These are phyloP conservation scores for Secale cereale DNA, from an alignment of 176 grass and related monocot species.

Conservation along the genomic window DNA sequence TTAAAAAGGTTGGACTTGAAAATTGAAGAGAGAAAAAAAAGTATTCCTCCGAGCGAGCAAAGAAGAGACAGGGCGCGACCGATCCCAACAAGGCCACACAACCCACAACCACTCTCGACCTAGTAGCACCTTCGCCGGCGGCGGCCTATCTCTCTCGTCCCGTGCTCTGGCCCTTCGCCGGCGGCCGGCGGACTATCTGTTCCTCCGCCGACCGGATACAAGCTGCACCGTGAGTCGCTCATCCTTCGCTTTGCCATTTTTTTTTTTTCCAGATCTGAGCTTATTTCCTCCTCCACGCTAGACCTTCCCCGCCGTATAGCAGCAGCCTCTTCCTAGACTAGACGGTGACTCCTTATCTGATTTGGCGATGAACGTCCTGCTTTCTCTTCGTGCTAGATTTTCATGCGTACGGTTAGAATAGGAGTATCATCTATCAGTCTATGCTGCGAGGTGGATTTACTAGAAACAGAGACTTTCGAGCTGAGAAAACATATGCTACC, in stretches of 20 bases:
- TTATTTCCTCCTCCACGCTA: neutral
- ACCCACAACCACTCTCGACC: no score
- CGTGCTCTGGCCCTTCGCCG: neutral
- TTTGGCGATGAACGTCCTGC: neutral
- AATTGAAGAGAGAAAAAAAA: no score
- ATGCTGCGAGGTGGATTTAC: neutral
- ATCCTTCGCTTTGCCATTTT: neutral
- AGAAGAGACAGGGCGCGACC: no score
- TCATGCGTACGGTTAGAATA: neutral
- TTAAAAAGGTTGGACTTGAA: no score
- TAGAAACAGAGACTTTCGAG: neutral
- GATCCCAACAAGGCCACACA: no score
- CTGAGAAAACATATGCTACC: neutral
- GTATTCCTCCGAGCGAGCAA: no score
- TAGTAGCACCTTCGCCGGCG: no score
- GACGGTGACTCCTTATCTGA: neutral
- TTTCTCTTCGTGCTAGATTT: neutral
- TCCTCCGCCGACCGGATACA: neutral
- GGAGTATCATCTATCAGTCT: neutral
- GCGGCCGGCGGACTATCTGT: neutral
- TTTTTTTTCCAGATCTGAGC: neutral
- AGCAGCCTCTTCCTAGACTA: neutral
- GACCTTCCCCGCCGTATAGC: neutral
- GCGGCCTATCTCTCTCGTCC: neutral
- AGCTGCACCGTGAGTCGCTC: neutral